Conservation (phyloP, 768 basidiomycete species). For the Sarcomyxa edulis region DNA sequence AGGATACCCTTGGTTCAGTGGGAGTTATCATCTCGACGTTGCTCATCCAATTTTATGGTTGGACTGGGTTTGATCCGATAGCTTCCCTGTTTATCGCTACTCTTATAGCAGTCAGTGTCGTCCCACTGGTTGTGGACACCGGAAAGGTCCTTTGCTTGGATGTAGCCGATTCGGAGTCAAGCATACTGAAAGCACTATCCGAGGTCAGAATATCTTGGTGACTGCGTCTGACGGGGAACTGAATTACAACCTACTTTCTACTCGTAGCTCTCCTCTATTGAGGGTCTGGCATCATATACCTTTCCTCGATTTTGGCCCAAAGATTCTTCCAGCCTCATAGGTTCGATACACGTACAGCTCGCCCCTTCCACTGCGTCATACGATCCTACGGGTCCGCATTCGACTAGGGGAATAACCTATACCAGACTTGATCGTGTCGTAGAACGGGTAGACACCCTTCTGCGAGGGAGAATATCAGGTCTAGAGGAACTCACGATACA, state of each 20-base stretch:
- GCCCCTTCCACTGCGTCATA: constrained; percentile 50
- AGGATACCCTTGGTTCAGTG: constrained; percentile 96
- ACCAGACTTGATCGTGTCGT: constrained; percentile 67
- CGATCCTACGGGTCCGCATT: constrained; percentile 53
- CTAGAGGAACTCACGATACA: constrained; percentile 91
- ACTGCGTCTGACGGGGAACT: neutral
- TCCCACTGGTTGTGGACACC: constrained; percentile 92
- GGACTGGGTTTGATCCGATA: constrained; percentile 98
- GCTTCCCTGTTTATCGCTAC: constrained; percentile 95
- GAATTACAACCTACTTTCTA: constrained; percentile 19
- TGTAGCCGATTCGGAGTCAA: constrained; percentile 55
- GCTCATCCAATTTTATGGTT: constrained; percentile 92
- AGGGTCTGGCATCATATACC: constrained; percentile 79
- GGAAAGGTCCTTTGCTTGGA: constrained; percentile 87
- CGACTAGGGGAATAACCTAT: constrained; percentile 41
- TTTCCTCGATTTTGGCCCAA: constrained; percentile 94
- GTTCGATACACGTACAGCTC: constrained; percentile 91
- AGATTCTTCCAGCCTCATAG: constrained; percentile 79
- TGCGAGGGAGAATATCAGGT: constrained; percentile 72
- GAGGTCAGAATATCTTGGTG: constrained; percentile 53
- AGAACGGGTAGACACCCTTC: constrained; percentile 64
- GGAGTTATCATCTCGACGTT: constrained; percentile 97
- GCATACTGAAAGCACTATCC: constrained; percentile 52
- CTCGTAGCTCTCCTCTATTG: constrained; percentile 65
- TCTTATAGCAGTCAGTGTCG: constrained; percentile 91